Conservation (phyloP, 805 yeast genomes). For the Saturnispora halmiae region DNA sequence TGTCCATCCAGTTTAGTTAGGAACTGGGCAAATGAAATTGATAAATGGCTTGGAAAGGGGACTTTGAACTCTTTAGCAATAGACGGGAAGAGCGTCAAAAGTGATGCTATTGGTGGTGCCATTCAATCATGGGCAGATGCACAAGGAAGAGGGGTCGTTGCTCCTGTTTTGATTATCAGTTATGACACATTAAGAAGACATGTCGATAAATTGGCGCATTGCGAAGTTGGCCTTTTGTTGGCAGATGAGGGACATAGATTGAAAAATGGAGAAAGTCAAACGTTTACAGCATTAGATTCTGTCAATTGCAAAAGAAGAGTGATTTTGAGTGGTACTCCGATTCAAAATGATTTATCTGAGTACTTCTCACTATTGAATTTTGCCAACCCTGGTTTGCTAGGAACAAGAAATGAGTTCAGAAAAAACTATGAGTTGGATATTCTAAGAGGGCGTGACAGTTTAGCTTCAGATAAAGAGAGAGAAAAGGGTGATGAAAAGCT, state of each 20-base stretch:
- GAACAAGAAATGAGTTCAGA: slow-evolving; percentile 74
- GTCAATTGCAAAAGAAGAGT: slow-evolving; percentile 82
- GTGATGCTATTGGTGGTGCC: slow-evolving; percentile 57
- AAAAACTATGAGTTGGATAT: slow-evolving; percentile 77
- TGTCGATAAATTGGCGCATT: slow-evolving; percentile 59
- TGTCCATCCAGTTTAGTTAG: slow-evolving; percentile 92
- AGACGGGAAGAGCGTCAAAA: slow-evolving; percentile 79
- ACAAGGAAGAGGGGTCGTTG: slow-evolving; percentile 74
- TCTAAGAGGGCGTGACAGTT: slow-evolving; percentile 79
- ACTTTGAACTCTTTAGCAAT: slow-evolving; percentile 79
- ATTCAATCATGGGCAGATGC: slow-evolving; percentile 82
- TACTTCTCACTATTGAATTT: slow-evolving; percentile 83
- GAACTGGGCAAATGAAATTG: slow-evolving; percentile 95
- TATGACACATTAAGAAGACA: slow-evolving; percentile 89
- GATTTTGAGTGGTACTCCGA: slow-evolving; percentile 92
- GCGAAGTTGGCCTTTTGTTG: slow-evolving; percentile 77
- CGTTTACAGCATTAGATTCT: slow-evolving; percentile 80
- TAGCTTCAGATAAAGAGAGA: slow-evolving; percentile 74
- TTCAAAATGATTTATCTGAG: slow-evolving; percentile 90
- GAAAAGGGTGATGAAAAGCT: slow-evolving; percentile 60
- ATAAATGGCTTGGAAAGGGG: slow-evolving; percentile 94
- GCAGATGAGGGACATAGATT: slow-evolving; percentile 84
- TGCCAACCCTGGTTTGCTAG: slow-evolving; percentile 90
- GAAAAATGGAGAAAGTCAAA: slow-evolving; percentile 83
- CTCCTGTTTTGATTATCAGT: slow-evolving; percentile 89